These are phyloP conservation scores for Jamesozyma spencerorum DNA, from an alignment of 805 yeast genomes.

Conservation along the genomic window DNA sequence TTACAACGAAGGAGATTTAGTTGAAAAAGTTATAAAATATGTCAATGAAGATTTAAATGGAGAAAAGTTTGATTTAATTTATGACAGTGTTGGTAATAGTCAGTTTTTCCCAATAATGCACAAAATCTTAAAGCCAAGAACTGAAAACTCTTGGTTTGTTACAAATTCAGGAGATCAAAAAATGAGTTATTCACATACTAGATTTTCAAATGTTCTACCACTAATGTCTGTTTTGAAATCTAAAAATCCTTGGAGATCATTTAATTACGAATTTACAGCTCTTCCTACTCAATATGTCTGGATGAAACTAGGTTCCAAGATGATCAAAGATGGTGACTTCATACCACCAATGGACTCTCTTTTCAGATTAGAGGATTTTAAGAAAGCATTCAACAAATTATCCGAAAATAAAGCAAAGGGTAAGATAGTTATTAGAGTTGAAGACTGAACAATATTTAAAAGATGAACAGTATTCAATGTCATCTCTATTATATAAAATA, in stretches of 20 bases:
- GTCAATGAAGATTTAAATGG: slow-evolving; percentile 22
- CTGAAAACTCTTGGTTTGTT: slow-evolving; percentile 40
- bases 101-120: slow-evolving; percentile 39
- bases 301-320: slow-evolving; percentile 17
- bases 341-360: slow-evolving; percentile 46
- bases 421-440: slow-evolving; percentile 39
- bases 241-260: slow-evolving; percentile 21
- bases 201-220: slow-evolving; percentile 5
- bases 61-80: slow-evolving; percentile 48
- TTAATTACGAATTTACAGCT: slow-evolving; percentile 24
- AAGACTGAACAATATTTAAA: background rate
- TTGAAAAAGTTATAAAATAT: slow-evolving; percentile 30
- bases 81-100: slow-evolving; percentile 57
- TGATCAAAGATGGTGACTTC: slow-evolving; percentile 27
- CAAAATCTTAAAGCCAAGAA: slow-evolving; percentile 37
- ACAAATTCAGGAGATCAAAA: slow-evolving; percentile 51
- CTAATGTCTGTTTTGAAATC: slow-evolving; percentile 10
- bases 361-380: slow-evolving; percentile 39
- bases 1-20: slow-evolving; percentile 39
- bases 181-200: slow-evolving; percentile 18
- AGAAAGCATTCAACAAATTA: slow-evolving; percentile 43
- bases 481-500: too few relatives aligned
- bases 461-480: too few relatives aligned
- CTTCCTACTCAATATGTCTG: slow-evolving; percentile 5
- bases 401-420: slow-evolving; percentile 46